phyloP scores from a whole-genome alignment of 2,329 filamentous ascomycete genomes.

The Sodiomyces alkalinus region DNA sequence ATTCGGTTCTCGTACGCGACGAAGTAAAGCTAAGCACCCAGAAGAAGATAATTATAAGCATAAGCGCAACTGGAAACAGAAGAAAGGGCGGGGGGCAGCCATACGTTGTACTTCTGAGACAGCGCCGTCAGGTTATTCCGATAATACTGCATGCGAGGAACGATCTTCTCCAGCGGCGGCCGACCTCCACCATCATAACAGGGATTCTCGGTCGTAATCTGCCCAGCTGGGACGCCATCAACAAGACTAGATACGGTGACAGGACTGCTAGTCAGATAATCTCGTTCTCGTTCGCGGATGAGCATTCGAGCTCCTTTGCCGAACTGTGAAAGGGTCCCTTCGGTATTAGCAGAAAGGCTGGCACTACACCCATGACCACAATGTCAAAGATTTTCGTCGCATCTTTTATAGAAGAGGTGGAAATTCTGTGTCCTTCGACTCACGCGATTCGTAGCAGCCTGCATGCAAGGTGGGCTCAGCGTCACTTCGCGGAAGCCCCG shows the following conservation, averaged over 20 bases:
- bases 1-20: constrained; percentile 41
- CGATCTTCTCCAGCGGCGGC: constrained; percentile 4
- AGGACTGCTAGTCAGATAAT: constrained; percentile 16
- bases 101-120: constrained; percentile 40
- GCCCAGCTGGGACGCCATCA: constrained; percentile 4
- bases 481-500: constrained; percentile 11
- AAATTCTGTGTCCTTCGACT: no score
- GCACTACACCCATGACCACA: no score
- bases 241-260: constrained; percentile 2
- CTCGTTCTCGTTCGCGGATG: constrained; percentile 18
- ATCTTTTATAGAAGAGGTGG: not conserved
- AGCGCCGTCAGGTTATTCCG: constrained; percentile 42
- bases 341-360: not conserved
- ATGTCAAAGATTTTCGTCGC: no score
- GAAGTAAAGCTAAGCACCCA: constrained; percentile 42
- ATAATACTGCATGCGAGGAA: constrained; percentile 18
- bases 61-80: no score
- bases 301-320: constrained; percentile 19
- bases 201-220: constrained; percentile 3
- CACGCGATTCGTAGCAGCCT: constrained; percentile 22
- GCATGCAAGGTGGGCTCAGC: constrained; percentile 20
- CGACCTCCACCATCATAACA: not conserved
- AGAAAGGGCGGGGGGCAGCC: constrained; percentile 7
- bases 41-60: no score
- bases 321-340: constrained; percentile 14